These are phyloP conservation scores for Naematelia aurantialba DNA, from an alignment of 768 basidiomycete species.

Conservation along the genomic window DNA sequence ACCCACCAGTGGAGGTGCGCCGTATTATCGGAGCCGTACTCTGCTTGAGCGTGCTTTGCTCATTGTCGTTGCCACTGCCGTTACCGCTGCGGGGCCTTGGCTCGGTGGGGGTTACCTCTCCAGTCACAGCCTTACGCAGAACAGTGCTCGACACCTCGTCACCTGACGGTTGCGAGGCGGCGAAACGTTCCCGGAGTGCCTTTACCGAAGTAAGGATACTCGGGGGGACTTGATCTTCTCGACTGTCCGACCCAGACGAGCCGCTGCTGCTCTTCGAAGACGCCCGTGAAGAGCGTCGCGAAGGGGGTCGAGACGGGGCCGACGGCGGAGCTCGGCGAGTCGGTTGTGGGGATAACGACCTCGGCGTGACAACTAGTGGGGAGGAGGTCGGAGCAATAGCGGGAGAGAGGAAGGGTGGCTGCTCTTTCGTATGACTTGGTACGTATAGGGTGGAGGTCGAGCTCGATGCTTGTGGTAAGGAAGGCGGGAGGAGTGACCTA, in stretches of 20 bases:
- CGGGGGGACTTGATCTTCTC: background rate
- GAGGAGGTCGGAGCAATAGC: background rate
- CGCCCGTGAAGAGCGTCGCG: background rate
- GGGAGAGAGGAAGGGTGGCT: background rate
- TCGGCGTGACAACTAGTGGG: background rate
- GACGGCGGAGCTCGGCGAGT: background rate
- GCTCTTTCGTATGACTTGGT: background rate
- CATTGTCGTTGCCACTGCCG: too few relatives aligned
- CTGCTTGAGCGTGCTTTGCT: background rate
- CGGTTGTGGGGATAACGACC: background rate
- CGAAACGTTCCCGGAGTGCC: constrained; percentile 25
- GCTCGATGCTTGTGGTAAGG: background rate
- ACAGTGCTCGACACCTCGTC: background rate
- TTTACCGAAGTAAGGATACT: constrained; percentile 24
- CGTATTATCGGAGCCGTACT: constrained; percentile 10
- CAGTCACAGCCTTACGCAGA: constrained; percentile 1
- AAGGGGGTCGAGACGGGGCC: background rate
- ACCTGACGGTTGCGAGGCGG: constrained; percentile 4
- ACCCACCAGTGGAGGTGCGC: constrained; percentile 18
- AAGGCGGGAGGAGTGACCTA: background rate
- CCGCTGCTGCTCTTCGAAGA: background rate
- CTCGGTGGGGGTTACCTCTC: too few relatives aligned
- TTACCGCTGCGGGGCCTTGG: too few relatives aligned
- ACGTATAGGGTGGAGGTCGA: background rate
- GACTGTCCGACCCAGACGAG: background rate